Evolutionary conservation across 108 stramenopile genomes (phyloP), one percentile per base, ranked within the genome.

Genomic region (Stephanodiscus triporus): DNA sequence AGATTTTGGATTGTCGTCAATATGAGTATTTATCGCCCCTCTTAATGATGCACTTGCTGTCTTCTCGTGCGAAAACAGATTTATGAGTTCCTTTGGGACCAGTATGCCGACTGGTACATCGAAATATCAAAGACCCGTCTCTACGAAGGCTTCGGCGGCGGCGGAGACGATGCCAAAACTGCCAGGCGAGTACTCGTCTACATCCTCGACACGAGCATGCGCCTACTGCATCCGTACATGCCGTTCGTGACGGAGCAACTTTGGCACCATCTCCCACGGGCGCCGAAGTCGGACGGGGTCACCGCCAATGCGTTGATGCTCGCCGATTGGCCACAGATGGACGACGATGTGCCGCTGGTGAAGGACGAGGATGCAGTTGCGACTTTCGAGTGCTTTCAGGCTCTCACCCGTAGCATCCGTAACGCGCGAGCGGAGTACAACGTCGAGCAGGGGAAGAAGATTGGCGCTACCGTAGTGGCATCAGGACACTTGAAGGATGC

Each of bases 191-290:
- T 94, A n/a, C 79, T 99, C 43, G 94, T 97, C 14, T 97, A 98
- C 82, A 90, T 96, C 43, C 85, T 98, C 54, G 98, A 99, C 73
- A 91, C 92, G 2, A 90, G 89, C 73, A 75, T 98, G 68, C 86
- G 96, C 30, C 85, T 99, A 10, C 81, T 99, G 23, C 99, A 99
- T 85, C 99, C 99, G 10, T 97, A 96, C 88, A 97, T 98, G 97
- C 99, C 99, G 1, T 98, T 85, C 84, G 87, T 98, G 36, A 99
- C 99, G 10, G 99, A 99, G 82, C 92, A 94, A 65, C 80, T 99
- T 11, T 99, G 97, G 97, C 99, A 98, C 68, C 92, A 97, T 70
- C 77, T 99, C 30, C 92, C 91, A n/a, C 84, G 92, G 11, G 69
- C 83, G 22, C 64, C 59, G 16, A 68, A 72, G 13, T 61, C 78